These are phyloP conservation scores for Camellia sinensis DNA, from an alignment of 148 eudicot species.

Conservation along the genomic window DNA sequence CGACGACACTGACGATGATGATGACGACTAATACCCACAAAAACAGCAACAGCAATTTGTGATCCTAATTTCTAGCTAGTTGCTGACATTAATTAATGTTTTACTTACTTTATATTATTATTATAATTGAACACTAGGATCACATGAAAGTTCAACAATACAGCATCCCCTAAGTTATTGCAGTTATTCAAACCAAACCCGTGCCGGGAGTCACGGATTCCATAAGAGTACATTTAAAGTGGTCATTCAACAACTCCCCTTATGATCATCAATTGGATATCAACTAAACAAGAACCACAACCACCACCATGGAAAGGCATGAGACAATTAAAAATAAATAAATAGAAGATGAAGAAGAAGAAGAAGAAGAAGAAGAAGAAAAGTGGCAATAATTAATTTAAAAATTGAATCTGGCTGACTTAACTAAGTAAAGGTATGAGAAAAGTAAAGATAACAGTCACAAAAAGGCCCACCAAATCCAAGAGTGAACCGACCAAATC, in stretches of 20 bases:
- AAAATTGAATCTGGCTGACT: constrained; percentile 12
- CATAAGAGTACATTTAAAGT: constrained; percentile 34
- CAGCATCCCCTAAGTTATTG: constrained; percentile 37
- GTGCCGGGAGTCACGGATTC: constrained; percentile 53
- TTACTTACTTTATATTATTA: constrained; percentile 19
- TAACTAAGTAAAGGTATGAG: not conserved
- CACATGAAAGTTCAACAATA: constrained; percentile 58
- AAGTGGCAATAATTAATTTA: constrained; percentile 14
- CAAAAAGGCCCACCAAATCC: constrained; percentile 40
- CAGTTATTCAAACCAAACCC: constrained; percentile 39
- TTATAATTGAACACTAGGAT: constrained; percentile 25
- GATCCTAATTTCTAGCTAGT: constrained; percentile 31
- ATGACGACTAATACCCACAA: constrained; percentile 14
- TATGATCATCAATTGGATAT: constrained; percentile 17
- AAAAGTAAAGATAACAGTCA: constrained; percentile 10
- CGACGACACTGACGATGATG: not conserved
- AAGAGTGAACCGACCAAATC: constrained; percentile 30
- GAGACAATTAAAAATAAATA: not conserved
- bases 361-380: not conserved
- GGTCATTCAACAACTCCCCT: constrained; percentile 21
- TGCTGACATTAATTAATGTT: constrained; percentile 29
- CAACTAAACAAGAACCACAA: constrained; percentile 14
- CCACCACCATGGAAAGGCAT: not conserved
- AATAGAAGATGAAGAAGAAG: not conserved
- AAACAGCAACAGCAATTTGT: constrained; percentile 30